Base-by-base conservation (phyloP, 805 yeast genomes). In the Candida piceae region DNA sequence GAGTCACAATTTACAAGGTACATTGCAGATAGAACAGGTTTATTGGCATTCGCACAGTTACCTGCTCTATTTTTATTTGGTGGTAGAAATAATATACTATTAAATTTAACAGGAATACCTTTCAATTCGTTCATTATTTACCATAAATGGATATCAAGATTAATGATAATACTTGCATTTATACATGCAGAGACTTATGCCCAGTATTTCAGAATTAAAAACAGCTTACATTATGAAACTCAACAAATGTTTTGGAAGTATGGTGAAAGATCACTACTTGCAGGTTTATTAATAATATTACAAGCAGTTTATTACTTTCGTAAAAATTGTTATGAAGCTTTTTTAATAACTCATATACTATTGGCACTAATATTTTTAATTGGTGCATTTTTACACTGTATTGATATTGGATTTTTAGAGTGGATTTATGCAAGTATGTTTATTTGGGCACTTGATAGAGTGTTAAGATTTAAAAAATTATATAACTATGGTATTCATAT, bases 21-120 rank as follows among this genome's bases (percentile, higher is more conserved):
- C 35, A 59, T 80, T 10, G 80, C 78, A 24, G 81, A 76, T 54
- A 67, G 84, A 56, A 63, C 77, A 5, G 82, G 76, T 17, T 41
- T 75, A n/a, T 57, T 74, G 49, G 62, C 58, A 24, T 54, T 44
- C 49, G 51, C 69, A 44, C 64, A 67, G 40, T 42, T 68, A 30
- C 84, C 84, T 3, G 55, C 72, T 22, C 45, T 76, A 29, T 58
- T 72, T 15, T 55, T 76, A 34, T 77, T 78, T 54, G 81, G 80
- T 2, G 73, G 80, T 26, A 55, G 82, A 38, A 78, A 77, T 55
- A 78, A 77, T 49, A 50, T 77, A 23, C 57, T 77, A 38, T 68
- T 69, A 36, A 70, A 74, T 69, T 15, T 70, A 11, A 69, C 82
- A 0, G 74, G 78, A 1, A 66, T 78, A 69, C 64, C 61, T 30